Percentiles rank a stretch among this genome's conserved stretches.
Evolutionary conservation across 305 asterid genomes (phyloP).

Genomic region (Rubia peregrina): DNA sequence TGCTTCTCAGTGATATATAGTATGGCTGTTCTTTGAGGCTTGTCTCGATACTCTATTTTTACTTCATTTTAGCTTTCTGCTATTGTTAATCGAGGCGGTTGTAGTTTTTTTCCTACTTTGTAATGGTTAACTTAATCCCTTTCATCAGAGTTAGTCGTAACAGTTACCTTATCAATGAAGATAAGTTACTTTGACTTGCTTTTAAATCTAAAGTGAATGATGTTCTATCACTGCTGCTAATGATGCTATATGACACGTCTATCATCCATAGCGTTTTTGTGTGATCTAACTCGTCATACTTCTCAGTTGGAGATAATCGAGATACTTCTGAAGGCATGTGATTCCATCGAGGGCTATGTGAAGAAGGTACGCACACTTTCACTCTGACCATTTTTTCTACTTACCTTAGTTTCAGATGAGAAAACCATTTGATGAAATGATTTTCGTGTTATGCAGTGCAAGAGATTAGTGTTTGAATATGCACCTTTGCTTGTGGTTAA

Average conservation of each 20-base stretch:
- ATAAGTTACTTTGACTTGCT: background rate
- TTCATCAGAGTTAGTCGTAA: background rate
- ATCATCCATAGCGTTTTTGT: background rate
- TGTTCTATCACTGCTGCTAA: background rate
- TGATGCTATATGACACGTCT: background rate
- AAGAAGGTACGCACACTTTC: slow-evolving; percentile 42
- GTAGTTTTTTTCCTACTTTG: no score
- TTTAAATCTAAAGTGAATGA: background rate
- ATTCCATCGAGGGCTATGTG: slow-evolving; percentile 38
- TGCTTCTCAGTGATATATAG: background rate
- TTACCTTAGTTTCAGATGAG: background rate
- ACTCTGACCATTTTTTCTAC: background rate
- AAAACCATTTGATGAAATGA: background rate
- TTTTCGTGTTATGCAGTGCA: slow-evolving; percentile 29
- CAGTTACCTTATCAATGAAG: background rate
- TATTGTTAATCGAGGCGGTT: background rate
- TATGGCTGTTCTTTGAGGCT: background rate
- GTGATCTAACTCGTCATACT: slow-evolving; percentile 21
- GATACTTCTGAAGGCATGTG: slow-evolving; percentile 74
- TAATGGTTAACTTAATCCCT: no score
- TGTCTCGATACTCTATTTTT: background rate
- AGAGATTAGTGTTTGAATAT: slow-evolving; percentile 37
- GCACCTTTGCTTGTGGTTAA: slow-evolving; percentile 35
- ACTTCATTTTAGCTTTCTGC: background rate
- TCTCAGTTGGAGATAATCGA: slow-evolving; percentile 70